A percentile compares a stretch with the other conserved stretches of the same genome.
phyloP scores from a whole-genome alignment of 495 filamentous ascomycete species.

The Lophiostoma macrostomum region DNA sequence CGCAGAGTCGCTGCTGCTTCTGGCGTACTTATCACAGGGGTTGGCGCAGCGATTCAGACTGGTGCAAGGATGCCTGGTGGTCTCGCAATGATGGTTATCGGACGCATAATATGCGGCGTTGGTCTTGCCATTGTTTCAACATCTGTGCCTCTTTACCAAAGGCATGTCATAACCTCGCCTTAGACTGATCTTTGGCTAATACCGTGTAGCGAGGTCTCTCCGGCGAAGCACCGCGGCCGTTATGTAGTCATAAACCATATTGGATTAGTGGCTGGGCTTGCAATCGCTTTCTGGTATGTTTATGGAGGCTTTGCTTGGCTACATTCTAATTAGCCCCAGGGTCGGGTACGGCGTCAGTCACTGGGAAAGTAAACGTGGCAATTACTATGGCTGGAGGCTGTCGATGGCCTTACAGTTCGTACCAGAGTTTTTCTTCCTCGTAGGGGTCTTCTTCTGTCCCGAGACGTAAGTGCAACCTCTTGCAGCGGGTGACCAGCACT shows the following conservation, averaged over 20 bases:
- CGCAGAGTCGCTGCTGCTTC: constrained; percentile 49
- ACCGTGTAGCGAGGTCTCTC: constrained; percentile 49
- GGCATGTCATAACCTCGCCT: constrained; percentile 36
- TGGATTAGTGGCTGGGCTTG: constrained; percentile 53
- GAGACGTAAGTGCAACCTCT: constrained; percentile 43
- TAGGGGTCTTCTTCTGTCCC: constrained; percentile 48
- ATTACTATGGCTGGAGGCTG: constrained; percentile 43
- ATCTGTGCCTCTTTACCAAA: constrained; percentile 57
- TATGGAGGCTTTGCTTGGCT: too few relatives aligned
- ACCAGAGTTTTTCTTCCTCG: constrained; percentile 45
- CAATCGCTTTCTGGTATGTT: constrained; percentile 52
- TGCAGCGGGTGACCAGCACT: neutral
- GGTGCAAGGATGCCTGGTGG: constrained; percentile 44
- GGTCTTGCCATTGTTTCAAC: constrained; percentile 54
- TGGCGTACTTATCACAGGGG: constrained; percentile 46
- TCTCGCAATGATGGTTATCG: constrained; percentile 52
- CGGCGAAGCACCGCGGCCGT: constrained; percentile 50
- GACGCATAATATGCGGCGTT: constrained; percentile 51
- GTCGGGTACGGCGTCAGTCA: constrained; percentile 31
- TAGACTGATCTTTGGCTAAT: neutral
- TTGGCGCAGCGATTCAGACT: constrained; percentile 49
- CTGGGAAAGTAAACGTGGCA: constrained; percentile 28
- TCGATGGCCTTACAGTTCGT: constrained; percentile 48
- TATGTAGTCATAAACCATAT: constrained; percentile 59
- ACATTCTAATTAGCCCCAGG: constrained; percentile 7